These are phyloP conservation scores for Clitopilus passeckerianus DNA, from an alignment of 768 basidiomycete genomes.

Conservation along the genomic window DNA sequence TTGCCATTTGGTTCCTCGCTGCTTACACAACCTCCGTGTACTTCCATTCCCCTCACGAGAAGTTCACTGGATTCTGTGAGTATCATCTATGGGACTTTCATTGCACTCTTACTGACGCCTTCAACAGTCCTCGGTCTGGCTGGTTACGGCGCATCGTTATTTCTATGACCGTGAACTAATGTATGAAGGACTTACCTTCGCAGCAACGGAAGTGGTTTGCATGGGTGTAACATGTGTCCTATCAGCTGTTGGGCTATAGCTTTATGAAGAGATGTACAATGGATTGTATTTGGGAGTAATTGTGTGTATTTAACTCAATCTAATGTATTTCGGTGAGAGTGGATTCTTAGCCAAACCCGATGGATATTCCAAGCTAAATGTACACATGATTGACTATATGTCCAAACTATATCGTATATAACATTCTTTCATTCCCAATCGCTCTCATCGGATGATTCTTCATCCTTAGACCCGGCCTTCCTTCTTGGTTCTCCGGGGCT, in stretches of 20 bases:
- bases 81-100: conserved; percentile 10
- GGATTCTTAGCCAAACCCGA: no score
- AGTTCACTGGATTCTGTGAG: conserved; percentile 80
- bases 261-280: background rate
- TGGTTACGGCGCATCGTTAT: conserved; percentile 13
- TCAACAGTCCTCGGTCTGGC: conserved; percentile 13
- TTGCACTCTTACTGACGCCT: background rate
- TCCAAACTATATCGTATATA: no score
- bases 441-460: conserved; percentile 43
- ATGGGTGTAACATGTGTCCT: background rate
- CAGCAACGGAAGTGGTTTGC: background rate
- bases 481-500: conserved; percentile 32
- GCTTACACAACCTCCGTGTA: conserved; percentile 79
- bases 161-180: conserved; percentile 6
- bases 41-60: conserved; percentile 88
- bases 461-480: conserved; percentile 4
- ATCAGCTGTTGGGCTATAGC: background rate
- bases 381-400: background rate
- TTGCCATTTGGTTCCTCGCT: conserved; percentile 71
- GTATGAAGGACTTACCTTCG: background rate
- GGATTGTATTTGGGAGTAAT: no score
- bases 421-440: conserved; percentile 54
- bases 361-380: no score
- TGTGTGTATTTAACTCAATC: no score
- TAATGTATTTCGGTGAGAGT: no score